These are phyloP conservation scores for Colletotrichum theobromicola DNA, from an alignment of 2,329 filamentous ascomycete species.

Conservation along the genomic window DNA sequence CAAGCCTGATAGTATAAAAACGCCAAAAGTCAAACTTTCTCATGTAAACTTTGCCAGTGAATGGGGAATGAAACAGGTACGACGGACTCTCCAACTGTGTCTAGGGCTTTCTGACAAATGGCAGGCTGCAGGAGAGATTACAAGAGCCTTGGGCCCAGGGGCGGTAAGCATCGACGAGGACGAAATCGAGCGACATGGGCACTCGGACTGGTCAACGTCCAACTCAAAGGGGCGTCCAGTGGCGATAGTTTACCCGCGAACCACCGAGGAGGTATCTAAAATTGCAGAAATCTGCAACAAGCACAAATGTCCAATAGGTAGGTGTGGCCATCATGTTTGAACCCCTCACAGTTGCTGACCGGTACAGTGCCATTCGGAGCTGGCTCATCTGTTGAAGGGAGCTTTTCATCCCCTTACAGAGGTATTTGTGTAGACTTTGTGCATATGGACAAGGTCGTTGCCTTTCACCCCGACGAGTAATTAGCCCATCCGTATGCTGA, in stretches of 20 bases:
- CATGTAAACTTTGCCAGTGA: neutral
- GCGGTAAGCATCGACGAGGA: constrained; percentile 68
- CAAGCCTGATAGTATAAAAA: no score
- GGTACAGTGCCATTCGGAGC: constrained; percentile 68
- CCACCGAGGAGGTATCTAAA: constrained; percentile 67
- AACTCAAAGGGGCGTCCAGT: constrained; percentile 69
- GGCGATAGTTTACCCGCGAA: constrained; percentile 68
- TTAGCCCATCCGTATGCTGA: neutral
- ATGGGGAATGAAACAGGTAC: neutral
- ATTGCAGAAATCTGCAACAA: constrained; percentile 68
- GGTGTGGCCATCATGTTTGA: neutral
- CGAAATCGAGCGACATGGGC: constrained; percentile 67
- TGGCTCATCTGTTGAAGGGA: constrained; percentile 74
- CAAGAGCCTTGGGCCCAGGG: constrained; percentile 55
- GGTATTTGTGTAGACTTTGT: constrained; percentile 75
- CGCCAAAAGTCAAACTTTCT: neutral
- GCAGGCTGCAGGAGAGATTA: constrained; percentile 6
- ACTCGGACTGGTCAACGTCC: constrained; percentile 74
- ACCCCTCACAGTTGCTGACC: neutral
- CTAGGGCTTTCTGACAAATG: neutral
- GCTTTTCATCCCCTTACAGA: constrained; percentile 70
- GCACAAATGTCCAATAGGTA: constrained; percentile 68
- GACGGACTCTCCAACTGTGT: neutral
- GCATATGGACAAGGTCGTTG: constrained; percentile 69
- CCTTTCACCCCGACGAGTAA: constrained; percentile 64